Base-by-base conservation (phyloP, 768 basidiomycete genomes). In the Pleurotus ostreatus region DNA sequence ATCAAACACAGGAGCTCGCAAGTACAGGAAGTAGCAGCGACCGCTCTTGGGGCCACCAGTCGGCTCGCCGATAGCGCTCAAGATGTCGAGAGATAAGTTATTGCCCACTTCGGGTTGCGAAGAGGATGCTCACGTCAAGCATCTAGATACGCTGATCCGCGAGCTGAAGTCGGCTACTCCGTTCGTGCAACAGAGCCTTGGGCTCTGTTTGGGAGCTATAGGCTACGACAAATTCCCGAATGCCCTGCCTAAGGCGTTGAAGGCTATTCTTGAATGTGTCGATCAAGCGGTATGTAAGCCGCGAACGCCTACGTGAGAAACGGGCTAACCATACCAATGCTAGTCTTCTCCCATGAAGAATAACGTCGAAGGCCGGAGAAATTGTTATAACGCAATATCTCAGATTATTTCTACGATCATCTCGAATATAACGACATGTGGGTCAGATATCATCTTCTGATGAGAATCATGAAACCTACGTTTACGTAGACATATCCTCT, bases 21-120 rank as follows among this genome's bases (percentile, higher is more conserved):
- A 13, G 89, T 89, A 2, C 95, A 95, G 70, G 84, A 89, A 61
- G 84, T 86, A 6, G 91, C 88, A 34, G 88, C 92, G 11, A 68
- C 66, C 22, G 87, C 89, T 5, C 79, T 92, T 74, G 78, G 80
- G 2, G 68, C 78, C n/a, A 71, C 91, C 56, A 94, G 92, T 67
- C 74, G 74, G 55, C 75, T 92, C 1, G 74, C 78, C 26, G 86
- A 93, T 62, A 88, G 84, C 62, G 80, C 84, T 2, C 62, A 64
- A 18, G 76, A 83, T 56, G 75, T 94, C 40, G 68, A 77, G 63
- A 93, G 88, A 94, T 96, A 71, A 79, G 93, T 25, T 85, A 46
- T 37, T 59, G 54, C 9, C 37, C 62, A 58, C 51, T 63, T 48
- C 7, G 39, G 53, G 43, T 58, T 45, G 44, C 47, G 55, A 15